Evolutionary conservation across 768 basidiomycete species (phyloP), one percentile per base, ranked within the genome.

Genomic region (Trametes elegans): DNA sequence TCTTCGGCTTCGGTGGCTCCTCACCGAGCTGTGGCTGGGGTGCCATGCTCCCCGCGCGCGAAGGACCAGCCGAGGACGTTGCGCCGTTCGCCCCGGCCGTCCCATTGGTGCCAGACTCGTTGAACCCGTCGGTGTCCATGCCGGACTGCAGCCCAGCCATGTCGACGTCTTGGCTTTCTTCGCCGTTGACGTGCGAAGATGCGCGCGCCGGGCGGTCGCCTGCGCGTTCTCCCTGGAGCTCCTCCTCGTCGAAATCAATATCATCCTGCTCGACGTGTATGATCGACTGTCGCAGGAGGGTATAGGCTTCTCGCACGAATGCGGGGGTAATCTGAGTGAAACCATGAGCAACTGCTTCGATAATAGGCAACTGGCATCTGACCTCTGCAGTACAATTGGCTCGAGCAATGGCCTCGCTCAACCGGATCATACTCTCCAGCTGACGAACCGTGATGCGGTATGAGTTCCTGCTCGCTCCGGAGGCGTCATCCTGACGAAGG

Each of bases 221-320:
- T n/a, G 64, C 74, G 8, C 77, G 80, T 60, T 82, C 81, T 18
- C 78, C 83, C 49, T 80, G 77, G 2, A 80, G 71, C 54, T 93
- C 93, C 64, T 96, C 93, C 62, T 95, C 92, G 66, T 98, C 97
- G 70, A 98, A 90, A 68, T 97, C 93, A 65, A 99, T 87, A 64
- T 98, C 96, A 67, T 99, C 97, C 69, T 98, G 94, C 67, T 99
- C 97, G 57, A 99, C 95, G 66, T 98, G 97, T 64, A 99, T 98
- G 72, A 99, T 99, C 2, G 97, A 98, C 68, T 97, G 95, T 23
- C 91, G 85, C 11, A 99, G 77, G 18, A 99, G 85, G 38, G 84
- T 86, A 73, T 90, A 98, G 2, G 97, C 97, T 71, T 99, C 97
- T 35, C 94, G 85, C 19, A 99, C 96, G 68, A 96, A 95, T 2